A percentile compares a stretch with the other conserved stretches of the same genome.
Evolutionary conservation across 139 green algal species (phyloP).

Genomic region (Volvox africanus): DNA sequence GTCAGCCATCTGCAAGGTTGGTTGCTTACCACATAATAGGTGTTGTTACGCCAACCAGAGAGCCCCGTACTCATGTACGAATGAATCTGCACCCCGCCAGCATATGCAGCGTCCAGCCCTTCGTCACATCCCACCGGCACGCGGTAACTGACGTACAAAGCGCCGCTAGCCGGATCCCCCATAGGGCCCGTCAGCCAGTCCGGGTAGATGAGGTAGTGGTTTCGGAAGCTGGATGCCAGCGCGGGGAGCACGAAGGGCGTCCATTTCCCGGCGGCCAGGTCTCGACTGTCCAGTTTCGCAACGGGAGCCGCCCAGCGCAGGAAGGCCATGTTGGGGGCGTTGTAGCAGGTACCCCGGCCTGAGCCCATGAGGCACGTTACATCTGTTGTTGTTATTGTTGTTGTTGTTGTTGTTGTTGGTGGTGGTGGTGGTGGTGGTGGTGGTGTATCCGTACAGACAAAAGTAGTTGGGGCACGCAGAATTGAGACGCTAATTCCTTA

Average conservation of each 20-base stretch:
- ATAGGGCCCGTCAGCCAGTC: neutral
- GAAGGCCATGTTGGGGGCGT: neutral
- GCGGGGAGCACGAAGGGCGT: neutral
- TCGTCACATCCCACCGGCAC: neutral
- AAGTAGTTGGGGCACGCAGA: too few relatives aligned
- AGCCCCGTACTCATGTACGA: neutral
- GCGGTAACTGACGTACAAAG: conserved; percentile 2
- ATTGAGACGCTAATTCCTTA: too few relatives aligned
- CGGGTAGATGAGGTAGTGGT: neutral
- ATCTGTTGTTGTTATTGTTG: neutral
- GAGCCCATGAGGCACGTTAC: neutral
- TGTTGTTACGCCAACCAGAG: neutral
- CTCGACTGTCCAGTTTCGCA: neutral
- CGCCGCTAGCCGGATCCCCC: neutral
- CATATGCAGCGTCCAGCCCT: neutral
- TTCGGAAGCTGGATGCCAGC: neutral
- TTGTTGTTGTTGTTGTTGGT: too few relatives aligned
- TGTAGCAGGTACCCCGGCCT: conserved; percentile 2
- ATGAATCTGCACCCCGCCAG: neutral
- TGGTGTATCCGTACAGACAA: too few relatives aligned
- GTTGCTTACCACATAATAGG: neutral
- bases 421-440: too few relatives aligned
- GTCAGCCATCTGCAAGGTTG: too few relatives aligned
- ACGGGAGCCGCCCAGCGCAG: neutral
- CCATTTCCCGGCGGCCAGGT: neutral